phyloP scores from a whole-genome alignment of 2,329 filamentous ascomycete genomes.

The Fusarium zealandicum region DNA sequence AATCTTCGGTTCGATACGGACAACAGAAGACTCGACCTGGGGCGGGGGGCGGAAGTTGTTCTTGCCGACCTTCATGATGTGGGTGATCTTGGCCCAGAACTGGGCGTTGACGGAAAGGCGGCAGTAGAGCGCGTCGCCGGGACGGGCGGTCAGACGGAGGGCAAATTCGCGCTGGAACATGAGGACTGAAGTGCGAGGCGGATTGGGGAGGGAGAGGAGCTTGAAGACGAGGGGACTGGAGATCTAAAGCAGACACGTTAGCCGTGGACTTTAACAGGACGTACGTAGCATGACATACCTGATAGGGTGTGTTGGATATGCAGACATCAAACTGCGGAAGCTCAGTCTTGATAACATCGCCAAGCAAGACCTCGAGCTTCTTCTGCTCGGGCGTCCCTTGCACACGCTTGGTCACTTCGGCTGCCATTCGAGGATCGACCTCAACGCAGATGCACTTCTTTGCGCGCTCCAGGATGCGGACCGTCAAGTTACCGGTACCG shows the following conservation, averaged over 20 bases:
- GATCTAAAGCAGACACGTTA: slow-evolving; percentile 62
- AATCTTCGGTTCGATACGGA: slow-evolving; percentile 86
- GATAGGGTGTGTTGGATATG: slow-evolving; percentile 73
- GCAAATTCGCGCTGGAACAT: slow-evolving; percentile 98
- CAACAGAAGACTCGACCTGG: slow-evolving; percentile 88
- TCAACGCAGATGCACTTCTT: slow-evolving; percentile 86
- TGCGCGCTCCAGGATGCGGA: slow-evolving; percentile 85
- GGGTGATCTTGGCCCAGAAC: slow-evolving; percentile 74
- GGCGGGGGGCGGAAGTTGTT: slow-evolving; percentile 98
- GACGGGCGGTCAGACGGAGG: slow-evolving; percentile 84
- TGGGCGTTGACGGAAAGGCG: slow-evolving; percentile 92
- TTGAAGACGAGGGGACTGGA: slow-evolving; percentile 92
- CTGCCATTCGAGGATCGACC: slow-evolving; percentile 94
- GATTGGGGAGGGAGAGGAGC: slow-evolving; percentile 80
- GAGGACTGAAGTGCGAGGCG: slow-evolving; percentile 84
- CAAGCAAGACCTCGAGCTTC: slow-evolving; percentile 85
- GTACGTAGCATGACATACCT: slow-evolving; percentile 50
- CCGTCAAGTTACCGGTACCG: slow-evolving; percentile 87
- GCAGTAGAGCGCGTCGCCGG: slow-evolving; percentile 88
- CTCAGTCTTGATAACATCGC: slow-evolving; percentile 86
- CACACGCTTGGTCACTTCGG: slow-evolving; percentile 91
- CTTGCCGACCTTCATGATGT: slow-evolving; percentile 91
- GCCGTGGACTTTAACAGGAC: background rate
- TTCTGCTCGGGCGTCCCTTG: slow-evolving; percentile 87
- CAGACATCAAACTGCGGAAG: slow-evolving; percentile 80